Evolutionary conservation across 192 early-diverging fungal species (phyloP).

Genomic region (Umbelopsis sp.): DNA sequence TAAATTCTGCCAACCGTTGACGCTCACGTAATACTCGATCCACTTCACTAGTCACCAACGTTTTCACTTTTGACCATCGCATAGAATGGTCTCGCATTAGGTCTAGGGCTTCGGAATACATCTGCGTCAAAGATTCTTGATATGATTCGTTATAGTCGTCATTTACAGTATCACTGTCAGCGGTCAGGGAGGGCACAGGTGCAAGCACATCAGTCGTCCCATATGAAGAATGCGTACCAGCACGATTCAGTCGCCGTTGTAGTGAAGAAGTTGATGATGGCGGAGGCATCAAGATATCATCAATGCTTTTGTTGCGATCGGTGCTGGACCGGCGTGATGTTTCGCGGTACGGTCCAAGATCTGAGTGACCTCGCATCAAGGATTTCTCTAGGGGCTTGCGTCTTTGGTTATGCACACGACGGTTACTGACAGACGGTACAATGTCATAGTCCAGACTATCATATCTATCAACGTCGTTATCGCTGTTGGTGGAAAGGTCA

Average conservation of each 20-base stretch:
- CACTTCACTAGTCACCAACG: constrained; percentile 5
- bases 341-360: background rate
- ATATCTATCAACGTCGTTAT: background rate
- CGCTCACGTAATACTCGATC: constrained; percentile 16
- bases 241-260: constrained; percentile 4
- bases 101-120: constrained; percentile 12
- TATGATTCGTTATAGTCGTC: constrained; percentile 2
- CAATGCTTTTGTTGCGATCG: constrained; percentile 3
- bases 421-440: background rate
- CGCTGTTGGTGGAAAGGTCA: background rate
- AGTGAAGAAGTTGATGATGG: background rate
- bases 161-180: constrained; percentile 12
- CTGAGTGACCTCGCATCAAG: constrained; percentile 7
- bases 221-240: background rate
- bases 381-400: background rate
- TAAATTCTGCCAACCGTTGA: constrained; percentile 1
- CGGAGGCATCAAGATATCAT: constrained; percentile 7
- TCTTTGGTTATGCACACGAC: background rate
- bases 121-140: constrained; percentile 17
- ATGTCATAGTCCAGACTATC: background rate
- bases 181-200: constrained; percentile 1
- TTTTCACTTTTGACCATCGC: constrained; percentile 9
- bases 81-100: constrained; percentile 18
- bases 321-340: background rate
- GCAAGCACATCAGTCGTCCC: constrained; percentile 16